These are phyloP conservation scores for Sporobolus alterniflorus DNA, from an alignment of 202 grass and related monocot genomes.

Conservation along the genomic window DNA sequence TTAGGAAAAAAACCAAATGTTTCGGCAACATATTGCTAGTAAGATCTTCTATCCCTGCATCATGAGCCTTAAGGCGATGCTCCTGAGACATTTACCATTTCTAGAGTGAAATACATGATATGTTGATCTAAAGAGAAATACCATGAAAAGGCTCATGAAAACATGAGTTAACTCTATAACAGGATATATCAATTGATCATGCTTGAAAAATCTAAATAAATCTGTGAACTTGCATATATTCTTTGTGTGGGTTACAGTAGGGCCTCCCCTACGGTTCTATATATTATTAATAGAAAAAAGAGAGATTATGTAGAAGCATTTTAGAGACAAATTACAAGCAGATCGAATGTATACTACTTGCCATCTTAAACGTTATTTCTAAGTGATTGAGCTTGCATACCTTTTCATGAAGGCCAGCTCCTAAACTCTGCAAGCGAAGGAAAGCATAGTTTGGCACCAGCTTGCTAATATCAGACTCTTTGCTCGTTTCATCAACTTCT, in stretches of 20 bases:
- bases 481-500: slow-evolving; percentile 28
- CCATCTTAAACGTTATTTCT: not conserved
- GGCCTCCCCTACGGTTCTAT: not conserved
- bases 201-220: slow-evolving; percentile 3
- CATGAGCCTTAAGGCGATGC: not conserved
- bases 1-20: slow-evolving; percentile 25
- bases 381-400: slow-evolving; percentile 36
- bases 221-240: slow-evolving; percentile 2
- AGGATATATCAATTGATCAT: slow-evolving; percentile 23
- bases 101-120: slow-evolving; percentile 5
- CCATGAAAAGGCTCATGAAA: not conserved
- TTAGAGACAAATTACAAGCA: not conserved
- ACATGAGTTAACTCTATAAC: slow-evolving; percentile 5
- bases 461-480: slow-evolving; percentile 64
- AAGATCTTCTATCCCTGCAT: slow-evolving; percentile 3
- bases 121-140: slow-evolving; percentile 31
- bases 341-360: not conserved
- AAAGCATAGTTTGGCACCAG: slow-evolving; percentile 70
- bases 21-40: slow-evolving; percentile 26
- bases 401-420: slow-evolving; percentile 80
- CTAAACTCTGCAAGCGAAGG: slow-evolving; percentile 65
- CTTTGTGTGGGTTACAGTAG: not conserved
- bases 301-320: not conserved
- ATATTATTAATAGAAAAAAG: not conserved
- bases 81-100: not conserved